Evolutionary conservation across 352 stramenopile genomes (phyloP), one percentile per base, ranked within the genome.

Genomic region (Chloridella minuta): DNA sequence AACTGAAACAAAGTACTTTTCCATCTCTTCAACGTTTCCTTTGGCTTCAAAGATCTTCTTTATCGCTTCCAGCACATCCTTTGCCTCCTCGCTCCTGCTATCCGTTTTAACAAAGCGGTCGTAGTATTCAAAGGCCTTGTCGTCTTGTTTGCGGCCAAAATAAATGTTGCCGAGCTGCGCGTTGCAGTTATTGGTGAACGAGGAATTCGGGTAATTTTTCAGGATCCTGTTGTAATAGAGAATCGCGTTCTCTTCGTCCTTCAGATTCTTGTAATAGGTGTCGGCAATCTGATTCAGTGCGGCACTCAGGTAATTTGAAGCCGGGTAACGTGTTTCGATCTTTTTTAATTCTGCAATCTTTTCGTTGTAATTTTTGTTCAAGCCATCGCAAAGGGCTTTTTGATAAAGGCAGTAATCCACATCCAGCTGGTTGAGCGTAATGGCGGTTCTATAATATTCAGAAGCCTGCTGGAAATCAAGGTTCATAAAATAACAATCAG

Each of bases 11-110:
- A 66, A 66, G n/a, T 66, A 66, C 10, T 10, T n/a, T n/a, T 10
- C n/a, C 40, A 66, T 66, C n/a, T 66, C 40, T 18, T 66, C 40
- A 10, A 66, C 40, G n/a, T 66, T 66, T 66, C 40, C 40, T 66
- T 66, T 66, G n/a, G 40, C 40, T 66, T 66, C 40, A 66, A 66
- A 66, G 40, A 66, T 66, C 40, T 66, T 66, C n/a, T 66, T 66
- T 18, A 66, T 66, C 10, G 40, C 40, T 66, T 66, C 40, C n/a
- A 66, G n/a, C 10, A 66, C n/a, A 18, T n/a, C 40, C 40, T 66
- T 66, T n/a, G 40, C 40, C n/a, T 10, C 40, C 40, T 66, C 40
- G n/a, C 40, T 66, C n/a, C n/a, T 66, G n/a, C 40, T 66, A 66
- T 66, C 40, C 10, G 10, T n/a, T 66, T 66, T 66, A 10, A 66